A percentile compares a stretch with the other conserved stretches of the same genome.
Conservation (phyloP, 345 rosid species). For the Iberis pinnata region DNA sequence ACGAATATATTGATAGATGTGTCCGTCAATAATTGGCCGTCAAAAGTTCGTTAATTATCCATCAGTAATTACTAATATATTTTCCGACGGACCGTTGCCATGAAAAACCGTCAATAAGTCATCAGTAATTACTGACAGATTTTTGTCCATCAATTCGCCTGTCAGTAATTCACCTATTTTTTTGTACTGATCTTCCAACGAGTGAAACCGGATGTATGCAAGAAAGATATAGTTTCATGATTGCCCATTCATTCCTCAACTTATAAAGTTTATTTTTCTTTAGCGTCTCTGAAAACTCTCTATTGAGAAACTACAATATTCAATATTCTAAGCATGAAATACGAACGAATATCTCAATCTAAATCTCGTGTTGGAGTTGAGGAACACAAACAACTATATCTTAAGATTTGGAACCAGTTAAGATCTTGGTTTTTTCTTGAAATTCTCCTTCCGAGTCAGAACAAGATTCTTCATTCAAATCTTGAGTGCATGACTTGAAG, state of each 20-base stretch:
- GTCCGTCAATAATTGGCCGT: too few species aligned
- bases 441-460: not conserved
- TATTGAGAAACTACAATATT: slow-evolving; percentile 46
- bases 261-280: slow-evolving; percentile 55
- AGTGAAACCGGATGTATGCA: slow-evolving; percentile 33
- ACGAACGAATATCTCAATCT: slow-evolving; percentile 46
- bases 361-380: slow-evolving; percentile 48
- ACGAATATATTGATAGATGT: too few species aligned
- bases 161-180: too few species aligned
- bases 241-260: slow-evolving; percentile 45
- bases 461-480: not conserved
- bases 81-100: too few species aligned
- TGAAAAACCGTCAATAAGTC: too few species aligned
- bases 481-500: not conserved
- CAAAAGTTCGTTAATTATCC: too few species aligned
- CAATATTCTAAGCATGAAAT: slow-evolving; percentile 48
- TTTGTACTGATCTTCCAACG: not conserved
- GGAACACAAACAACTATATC: slow-evolving; percentile 46
- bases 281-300: slow-evolving; percentile 35
- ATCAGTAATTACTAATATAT: too few species aligned
- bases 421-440: too few species aligned
- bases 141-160: too few species aligned
- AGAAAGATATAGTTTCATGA: slow-evolving; percentile 49
- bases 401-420: too few species aligned
- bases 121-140: too few species aligned